These are phyloP conservation scores for Heteromeles arbutifolia DNA, from an alignment of 306 rosid genomes.

Conservation along the genomic window DNA sequence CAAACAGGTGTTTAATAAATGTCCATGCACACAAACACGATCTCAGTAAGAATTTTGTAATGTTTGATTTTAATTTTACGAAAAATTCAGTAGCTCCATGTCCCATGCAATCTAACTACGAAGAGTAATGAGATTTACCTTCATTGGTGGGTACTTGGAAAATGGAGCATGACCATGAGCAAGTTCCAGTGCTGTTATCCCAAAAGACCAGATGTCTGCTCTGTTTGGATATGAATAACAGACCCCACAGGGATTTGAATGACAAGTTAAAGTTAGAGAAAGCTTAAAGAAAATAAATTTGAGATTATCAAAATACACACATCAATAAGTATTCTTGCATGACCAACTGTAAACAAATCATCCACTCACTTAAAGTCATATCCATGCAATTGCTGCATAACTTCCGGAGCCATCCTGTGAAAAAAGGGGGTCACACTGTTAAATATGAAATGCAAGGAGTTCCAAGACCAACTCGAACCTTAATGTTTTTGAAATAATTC, in stretches of 20 bases:
- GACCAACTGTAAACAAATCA: not conserved
- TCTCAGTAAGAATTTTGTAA: not conserved
- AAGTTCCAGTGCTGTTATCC: conserved; percentile 94
- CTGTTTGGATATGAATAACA: conserved; percentile 31
- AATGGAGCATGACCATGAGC: conserved; percentile 99
- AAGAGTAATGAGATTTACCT: conserved; percentile 42
- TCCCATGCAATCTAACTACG: not conserved
- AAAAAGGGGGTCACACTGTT: not conserved
- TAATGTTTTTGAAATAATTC: conserved; percentile 3
- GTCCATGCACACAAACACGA: not conserved
- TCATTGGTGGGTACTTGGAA: conserved; percentile 95
- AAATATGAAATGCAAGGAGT: not conserved
- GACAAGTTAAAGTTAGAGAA: not conserved
- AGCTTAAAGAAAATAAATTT: not conserved
- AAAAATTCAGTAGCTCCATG: not conserved
- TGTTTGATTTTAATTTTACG: not conserved
- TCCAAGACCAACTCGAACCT: not conserved
- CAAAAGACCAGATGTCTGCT: conserved; percentile 96
- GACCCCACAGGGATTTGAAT: not conserved
- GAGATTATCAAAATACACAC: not conserved
- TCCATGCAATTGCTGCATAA: conserved; percentile 98
- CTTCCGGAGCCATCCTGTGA: conserved; percentile 98
- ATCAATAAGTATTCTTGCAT: not conserved
- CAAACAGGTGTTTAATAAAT: not conserved
- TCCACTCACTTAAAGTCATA: conserved; percentile 88